Evolutionary conservation across 1,284 basidiomycete genomes (phyloP), one percentile per base, ranked within the genome.

Genomic region (Ceratobasidium sp.): DNA sequence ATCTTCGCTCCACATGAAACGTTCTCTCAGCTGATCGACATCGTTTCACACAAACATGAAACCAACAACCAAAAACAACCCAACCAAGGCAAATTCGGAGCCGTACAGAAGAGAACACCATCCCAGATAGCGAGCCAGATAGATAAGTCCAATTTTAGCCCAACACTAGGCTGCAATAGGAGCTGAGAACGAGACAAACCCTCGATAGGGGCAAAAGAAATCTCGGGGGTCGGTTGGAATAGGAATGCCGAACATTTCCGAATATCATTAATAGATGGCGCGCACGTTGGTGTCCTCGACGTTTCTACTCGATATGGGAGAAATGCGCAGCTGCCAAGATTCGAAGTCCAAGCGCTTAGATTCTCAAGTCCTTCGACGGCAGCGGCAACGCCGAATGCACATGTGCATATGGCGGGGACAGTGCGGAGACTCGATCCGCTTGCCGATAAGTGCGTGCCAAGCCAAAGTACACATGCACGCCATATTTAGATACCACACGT

Each of bases 251-350:
- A 53, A 45, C 50, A 34, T 41, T 41, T 9, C 46, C 48, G 48
- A 5, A n/a, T 28, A 16, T 36, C 36, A 53, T 50, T 28, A 14
- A 55, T 65, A 43, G 36, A 53, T 5, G 41, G 14, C 34, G 32
- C 26, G 43, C 41, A 50, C 34, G 34, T 65, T 36, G 46, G 46
- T 34, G 1, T 41, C 23, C 18, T 26, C 4, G 48, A 45, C 36
- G n/a, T 43, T 36, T 23, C 23, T n/a, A 34, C 46, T 34, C 32
- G 45, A 64, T 50, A 64, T 50, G 28, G 45, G n/a, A 28, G 28
- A n/a, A 3, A 32, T 39, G 14, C 61, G 45, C 46, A 64, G 45
- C 45, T 53, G 62, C 62, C 48, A 36, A 65, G 62, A 18, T 4
- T 45, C 43, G 43, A n/a, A 45, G 36, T 39, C 18, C 4, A 45